Percentiles rank a stretch among this genome's conserved stretches.
Conservation (phyloP, 345 rosid genomes). For the Litchi chinensis region DNA sequence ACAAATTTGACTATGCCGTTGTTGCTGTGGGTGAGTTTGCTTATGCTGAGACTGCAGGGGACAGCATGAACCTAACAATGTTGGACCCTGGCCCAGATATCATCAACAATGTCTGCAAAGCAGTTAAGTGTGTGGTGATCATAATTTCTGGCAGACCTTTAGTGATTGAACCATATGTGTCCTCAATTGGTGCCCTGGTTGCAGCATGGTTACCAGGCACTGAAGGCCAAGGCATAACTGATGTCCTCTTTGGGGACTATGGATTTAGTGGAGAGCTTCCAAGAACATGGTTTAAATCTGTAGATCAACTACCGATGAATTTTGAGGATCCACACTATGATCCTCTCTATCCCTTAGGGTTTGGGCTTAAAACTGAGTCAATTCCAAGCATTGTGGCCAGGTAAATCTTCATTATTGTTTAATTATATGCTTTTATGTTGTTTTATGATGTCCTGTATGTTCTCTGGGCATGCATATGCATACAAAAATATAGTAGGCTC, state of each 20-base stretch:
- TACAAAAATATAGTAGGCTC: background rate
- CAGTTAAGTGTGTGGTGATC: conserved; percentile 74
- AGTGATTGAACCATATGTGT: conserved; percentile 72
- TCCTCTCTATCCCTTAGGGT: conserved; percentile 80
- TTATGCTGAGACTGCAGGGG: conserved; percentile 84
- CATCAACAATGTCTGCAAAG: conserved; percentile 63
- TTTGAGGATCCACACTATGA: conserved; percentile 75
- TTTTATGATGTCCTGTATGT: background rate
- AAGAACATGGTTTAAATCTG: conserved; percentile 82
- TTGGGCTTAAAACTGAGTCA: conserved; percentile 79
- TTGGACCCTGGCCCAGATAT: conserved; percentile 64
- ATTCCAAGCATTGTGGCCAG: conserved; percentile 57
- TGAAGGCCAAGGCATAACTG: conserved; percentile 92
- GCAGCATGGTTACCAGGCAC: conserved; percentile 97
- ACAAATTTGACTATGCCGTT: conserved; percentile 71
- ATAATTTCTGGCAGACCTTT: conserved; percentile 87
- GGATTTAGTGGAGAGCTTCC: conserved; percentile 90
- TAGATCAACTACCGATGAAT: conserved; percentile 93
- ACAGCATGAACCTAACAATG: conserved; percentile 68
- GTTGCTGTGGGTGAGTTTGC: conserved; percentile 84
- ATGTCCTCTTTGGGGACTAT: conserved; percentile 79
- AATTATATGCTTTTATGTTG: background rate
- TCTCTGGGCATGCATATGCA: background rate
- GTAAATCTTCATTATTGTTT: conserved; percentile 31
- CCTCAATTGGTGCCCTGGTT: conserved; percentile 67